A percentile compares a stretch with the other conserved stretches of the same genome.
phyloP scores from a whole-genome alignment of 1,284 basidiomycete species.

The Phylloboletellus chloephorus region DNA sequence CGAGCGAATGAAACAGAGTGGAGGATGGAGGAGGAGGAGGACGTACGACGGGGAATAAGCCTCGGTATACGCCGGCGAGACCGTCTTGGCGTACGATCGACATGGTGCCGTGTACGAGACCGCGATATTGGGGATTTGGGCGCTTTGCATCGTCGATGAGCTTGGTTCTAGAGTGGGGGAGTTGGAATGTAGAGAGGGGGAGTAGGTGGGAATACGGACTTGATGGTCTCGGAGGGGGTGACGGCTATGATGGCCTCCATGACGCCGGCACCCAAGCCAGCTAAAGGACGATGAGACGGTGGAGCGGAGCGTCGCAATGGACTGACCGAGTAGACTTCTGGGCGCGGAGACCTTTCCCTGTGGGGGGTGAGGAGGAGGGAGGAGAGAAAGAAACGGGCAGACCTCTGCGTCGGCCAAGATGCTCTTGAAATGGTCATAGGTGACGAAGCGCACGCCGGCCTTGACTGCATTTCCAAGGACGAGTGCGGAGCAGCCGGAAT shows the following conservation, averaged over 20 bases:
- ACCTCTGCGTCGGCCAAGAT: conserved; percentile 81
- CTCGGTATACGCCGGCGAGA: conserved; percentile 79
- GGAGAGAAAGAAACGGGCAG: background rate
- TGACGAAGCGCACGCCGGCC: conserved; percentile 92
- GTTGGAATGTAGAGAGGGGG: background rate
- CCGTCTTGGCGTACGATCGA: conserved; percentile 86
- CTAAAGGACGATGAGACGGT: conserved; percentile 34
- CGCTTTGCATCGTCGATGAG: conserved; percentile 93
- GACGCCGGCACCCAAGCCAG: conserved; percentile 93
- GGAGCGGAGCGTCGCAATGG: background rate
- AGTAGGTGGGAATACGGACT: conserved; percentile 48
- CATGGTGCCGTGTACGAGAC: conserved; percentile 82
- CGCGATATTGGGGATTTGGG: conserved; percentile 78
- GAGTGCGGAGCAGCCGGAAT: conserved; percentile 83
- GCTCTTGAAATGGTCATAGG: conserved; percentile 91
- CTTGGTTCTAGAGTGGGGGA: conserved; percentile 68
- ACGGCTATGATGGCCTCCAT: conserved; percentile 93
- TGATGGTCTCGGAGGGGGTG: conserved; percentile 97
- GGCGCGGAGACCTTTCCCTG: conserved; percentile 89
- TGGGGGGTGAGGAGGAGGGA: background rate
- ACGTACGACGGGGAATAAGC: conserved; percentile 88
- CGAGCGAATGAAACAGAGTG: background rate
- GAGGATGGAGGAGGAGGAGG: background rate
- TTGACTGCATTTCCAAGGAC: conserved; percentile 88
- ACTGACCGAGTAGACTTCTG: conserved; percentile 71